Evolutionary conservation across 495 filamentous ascomycete species (phyloP).

Genomic region (Aspergillus asperescens): DNA sequence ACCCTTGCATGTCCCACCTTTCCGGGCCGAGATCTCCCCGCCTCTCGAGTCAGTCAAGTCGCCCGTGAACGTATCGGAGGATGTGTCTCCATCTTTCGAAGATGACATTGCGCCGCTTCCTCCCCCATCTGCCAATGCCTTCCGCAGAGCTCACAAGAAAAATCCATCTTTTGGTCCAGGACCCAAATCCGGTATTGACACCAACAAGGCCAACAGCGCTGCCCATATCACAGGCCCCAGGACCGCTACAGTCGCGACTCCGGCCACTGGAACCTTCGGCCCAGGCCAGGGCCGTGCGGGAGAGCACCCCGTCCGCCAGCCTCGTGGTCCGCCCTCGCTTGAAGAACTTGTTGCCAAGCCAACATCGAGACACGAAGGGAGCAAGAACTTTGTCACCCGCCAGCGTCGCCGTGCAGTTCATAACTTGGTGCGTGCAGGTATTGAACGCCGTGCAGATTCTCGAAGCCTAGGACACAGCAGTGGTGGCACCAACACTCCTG

Average conservation of each 20-base stretch:
- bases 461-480: slow-evolving; percentile 53
- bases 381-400: slow-evolving; percentile 96
- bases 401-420: slow-evolving; percentile 88
- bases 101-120: slow-evolving; percentile 66
- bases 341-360: slow-evolving; percentile 89
- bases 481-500: slow-evolving; percentile 77
- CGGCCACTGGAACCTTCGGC: slow-evolving; percentile 81
- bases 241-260: slow-evolving; percentile 73
- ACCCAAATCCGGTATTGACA: slow-evolving; percentile 52
- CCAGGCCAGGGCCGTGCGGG: slow-evolving; percentile 89
- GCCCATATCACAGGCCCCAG: slow-evolving; percentile 55
- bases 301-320: slow-evolving; percentile 91
- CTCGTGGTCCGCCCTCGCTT: slow-evolving; percentile 83
- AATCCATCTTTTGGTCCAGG: slow-evolving; percentile 68
- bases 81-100: slow-evolving; percentile 53
- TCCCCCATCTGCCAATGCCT: slow-evolving; percentile 75
- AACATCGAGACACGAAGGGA: slow-evolving; percentile 90
- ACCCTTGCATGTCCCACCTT: slow-evolving; percentile 50
- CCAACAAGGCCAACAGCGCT: slow-evolving; percentile 52
- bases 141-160: slow-evolving; percentile 91
- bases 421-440: slow-evolving; percentile 84
- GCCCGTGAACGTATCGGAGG: slow-evolving; percentile 39
- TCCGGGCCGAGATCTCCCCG: slow-evolving; percentile 75
- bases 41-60: slow-evolving; percentile 56
- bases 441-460: slow-evolving; percentile 71